A percentile compares a stretch with the other conserved stretches of the same genome.
These are phyloP conservation scores for Purshia tridentata DNA, from an alignment of 306 rosid species.

Conservation along the genomic window DNA sequence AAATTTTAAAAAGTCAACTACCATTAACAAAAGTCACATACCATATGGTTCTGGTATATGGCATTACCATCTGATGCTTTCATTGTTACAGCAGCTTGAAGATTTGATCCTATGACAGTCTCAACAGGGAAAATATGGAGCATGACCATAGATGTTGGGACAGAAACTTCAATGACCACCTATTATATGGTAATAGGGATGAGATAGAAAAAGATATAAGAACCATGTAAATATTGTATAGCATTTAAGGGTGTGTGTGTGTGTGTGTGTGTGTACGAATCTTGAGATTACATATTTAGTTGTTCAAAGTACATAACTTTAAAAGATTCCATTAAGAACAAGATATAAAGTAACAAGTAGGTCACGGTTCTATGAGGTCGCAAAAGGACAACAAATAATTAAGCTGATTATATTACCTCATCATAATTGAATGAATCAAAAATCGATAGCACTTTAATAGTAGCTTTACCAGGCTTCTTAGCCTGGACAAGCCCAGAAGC, in stretches of 20 bases:
- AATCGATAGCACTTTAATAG: constrained; percentile 64
- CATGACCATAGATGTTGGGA: constrained; percentile 76
- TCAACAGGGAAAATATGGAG: constrained; percentile 79
- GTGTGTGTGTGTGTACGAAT: background rate
- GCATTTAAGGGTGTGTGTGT: constrained; percentile 5
- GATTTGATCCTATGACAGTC: constrained; percentile 83
- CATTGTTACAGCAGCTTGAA: constrained; percentile 89
- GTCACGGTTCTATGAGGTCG: background rate
- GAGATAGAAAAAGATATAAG: background rate
- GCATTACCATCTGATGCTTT: constrained; percentile 71
- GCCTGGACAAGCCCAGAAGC: constrained; percentile 88
- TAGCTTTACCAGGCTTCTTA: constrained; percentile 85
- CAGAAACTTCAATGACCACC: constrained; percentile 80
- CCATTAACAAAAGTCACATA: constrained; percentile 20
- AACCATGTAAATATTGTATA: background rate
- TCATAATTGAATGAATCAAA: constrained; percentile 73
- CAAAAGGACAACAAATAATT: background rate
- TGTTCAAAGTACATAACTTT: background rate
- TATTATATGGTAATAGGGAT: constrained; percentile 20
- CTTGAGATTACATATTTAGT: background rate
- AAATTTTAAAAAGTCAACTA: constrained; percentile 24
- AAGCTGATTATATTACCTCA: constrained; percentile 56
- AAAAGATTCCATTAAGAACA: background rate
- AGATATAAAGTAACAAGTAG: background rate
- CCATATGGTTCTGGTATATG: constrained; percentile 19